phyloP scores from a whole-genome alignment of 768 basidiomycete species.

The Sarcomyxa edulis region DNA sequence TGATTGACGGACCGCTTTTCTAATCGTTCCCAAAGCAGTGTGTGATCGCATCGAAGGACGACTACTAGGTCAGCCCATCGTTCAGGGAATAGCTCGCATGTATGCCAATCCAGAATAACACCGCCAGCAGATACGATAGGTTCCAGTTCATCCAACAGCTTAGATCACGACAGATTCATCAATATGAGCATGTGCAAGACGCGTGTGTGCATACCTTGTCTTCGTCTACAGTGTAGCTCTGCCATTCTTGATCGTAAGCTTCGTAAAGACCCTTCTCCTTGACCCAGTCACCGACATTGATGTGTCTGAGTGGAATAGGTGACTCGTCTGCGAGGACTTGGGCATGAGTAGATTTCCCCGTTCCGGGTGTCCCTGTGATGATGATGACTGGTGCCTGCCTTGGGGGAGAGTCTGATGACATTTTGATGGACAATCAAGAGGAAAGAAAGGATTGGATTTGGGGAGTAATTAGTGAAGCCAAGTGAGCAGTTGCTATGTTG shows the following conservation, averaged over 20 bases:
- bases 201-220: slow-evolving; percentile 90
- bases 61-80: slow-evolving; percentile 96
- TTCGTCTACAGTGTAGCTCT: slow-evolving; percentile 90
- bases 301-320: slow-evolving; percentile 63
- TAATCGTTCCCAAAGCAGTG: slow-evolving; percentile 81
- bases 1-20: slow-evolving; percentile 68
- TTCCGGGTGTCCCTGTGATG: slow-evolving; percentile 91
- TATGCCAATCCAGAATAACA: slow-evolving; percentile 91
- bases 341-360: slow-evolving; percentile 93
- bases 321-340: slow-evolving; percentile 74
- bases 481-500: too few species aligned
- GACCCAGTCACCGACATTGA: slow-evolving; percentile 89
- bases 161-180: slow-evolving; percentile 2
- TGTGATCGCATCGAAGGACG: slow-evolving; percentile 86
- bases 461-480: background rate
- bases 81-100: slow-evolving; percentile 91
- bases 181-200: background rate
- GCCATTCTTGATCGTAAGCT: slow-evolving; percentile 92
- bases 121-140: slow-evolving; percentile 64
- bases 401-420: slow-evolving; percentile 9
- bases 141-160: slow-evolving; percentile 90
- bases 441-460: slow-evolving; percentile 2
- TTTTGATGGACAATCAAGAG: slow-evolving; percentile 1
- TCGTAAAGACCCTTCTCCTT: slow-evolving; percentile 80
- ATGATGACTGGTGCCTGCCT: slow-evolving; percentile 57